These are phyloP conservation scores for Carex littledalei DNA, from an alignment of 176 grass and related monocot species.

Conservation along the genomic window DNA sequence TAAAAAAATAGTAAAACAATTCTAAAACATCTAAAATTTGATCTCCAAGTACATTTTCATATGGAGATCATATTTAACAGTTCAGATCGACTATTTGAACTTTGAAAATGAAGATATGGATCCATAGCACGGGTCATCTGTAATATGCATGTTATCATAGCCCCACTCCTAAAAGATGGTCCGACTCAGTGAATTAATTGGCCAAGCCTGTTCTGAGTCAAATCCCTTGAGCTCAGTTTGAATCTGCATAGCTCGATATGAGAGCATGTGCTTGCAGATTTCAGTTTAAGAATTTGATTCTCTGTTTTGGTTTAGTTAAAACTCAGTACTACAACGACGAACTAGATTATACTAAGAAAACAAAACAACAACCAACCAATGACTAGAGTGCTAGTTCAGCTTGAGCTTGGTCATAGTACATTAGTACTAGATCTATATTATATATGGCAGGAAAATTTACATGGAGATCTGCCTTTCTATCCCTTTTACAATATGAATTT, in stretches of 20 bases:
- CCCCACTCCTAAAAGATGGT: not conserved
- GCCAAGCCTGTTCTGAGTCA: not conserved
- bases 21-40: too few relatives aligned
- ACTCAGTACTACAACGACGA: not conserved
- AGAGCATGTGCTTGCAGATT: not conserved
- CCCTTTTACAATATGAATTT: not conserved
- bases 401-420: not conserved
- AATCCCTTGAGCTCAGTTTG: not conserved
- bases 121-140: too few relatives aligned
- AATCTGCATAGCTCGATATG: not conserved
- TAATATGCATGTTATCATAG: too few relatives aligned
- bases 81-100: too few relatives aligned
- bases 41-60: too few relatives aligned
- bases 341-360: not conserved
- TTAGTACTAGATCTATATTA: not conserved
- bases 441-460: not conserved
- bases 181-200: not conserved
- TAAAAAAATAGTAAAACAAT: too few relatives aligned
- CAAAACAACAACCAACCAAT: not conserved
- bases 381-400: not conserved
- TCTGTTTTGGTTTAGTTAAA: not conserved
- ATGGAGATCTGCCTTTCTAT: not conserved
- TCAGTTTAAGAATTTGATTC: not conserved
- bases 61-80: too few relatives aligned
- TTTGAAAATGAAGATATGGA: too few relatives aligned